Conservation (phyloP, 2,329 filamentous ascomycete genomes). For the Phialophora chinensis region DNA sequence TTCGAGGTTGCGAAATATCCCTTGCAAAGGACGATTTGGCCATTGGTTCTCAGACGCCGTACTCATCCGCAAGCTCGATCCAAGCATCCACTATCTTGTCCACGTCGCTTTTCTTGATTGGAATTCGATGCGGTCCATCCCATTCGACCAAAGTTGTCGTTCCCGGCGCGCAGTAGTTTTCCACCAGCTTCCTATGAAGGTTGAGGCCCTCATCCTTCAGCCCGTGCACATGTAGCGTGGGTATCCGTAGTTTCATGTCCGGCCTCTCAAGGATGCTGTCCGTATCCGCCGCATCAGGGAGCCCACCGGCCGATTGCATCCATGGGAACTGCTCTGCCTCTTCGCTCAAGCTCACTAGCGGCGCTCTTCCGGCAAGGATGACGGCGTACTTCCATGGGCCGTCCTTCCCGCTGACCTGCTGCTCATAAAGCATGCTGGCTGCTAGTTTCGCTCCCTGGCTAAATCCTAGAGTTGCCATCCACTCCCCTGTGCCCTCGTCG, state of each 20-base stretch:
- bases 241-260: conserved; percentile 60
- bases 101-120: conserved; percentile 71
- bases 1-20: not conserved
- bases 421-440: conserved; percentile 64
- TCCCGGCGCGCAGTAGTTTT: conserved; percentile 64
- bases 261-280: conserved; percentile 40
- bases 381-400: conserved; percentile 65
- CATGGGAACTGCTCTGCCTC: conserved; percentile 37
- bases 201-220: conserved; percentile 64
- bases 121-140: conserved; percentile 74
- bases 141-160: conserved; percentile 69
- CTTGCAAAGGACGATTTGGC: not conserved
- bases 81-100: conserved; percentile 61
- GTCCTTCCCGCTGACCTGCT: conserved; percentile 58
- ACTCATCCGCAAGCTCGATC: conserved; percentile 57
- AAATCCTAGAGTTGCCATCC: conserved; percentile 69
- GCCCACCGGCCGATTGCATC: conserved; percentile 39
- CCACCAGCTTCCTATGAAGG: conserved; percentile 62
- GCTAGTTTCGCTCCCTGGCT: conserved; percentile 70
- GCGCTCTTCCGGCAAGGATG: conserved; percentile 66
- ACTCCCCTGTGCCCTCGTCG: conserved; percentile 63
- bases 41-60: conserved; percentile 46
- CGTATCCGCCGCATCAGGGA: conserved; percentile 36
- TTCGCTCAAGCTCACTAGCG: conserved; percentile 52
- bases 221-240: conserved; percentile 73